Evolutionary conservation across 73 alveolate species (phyloP), one percentile per base, ranked within the genome.

Genomic region (Uronychia binucleata): DNA sequence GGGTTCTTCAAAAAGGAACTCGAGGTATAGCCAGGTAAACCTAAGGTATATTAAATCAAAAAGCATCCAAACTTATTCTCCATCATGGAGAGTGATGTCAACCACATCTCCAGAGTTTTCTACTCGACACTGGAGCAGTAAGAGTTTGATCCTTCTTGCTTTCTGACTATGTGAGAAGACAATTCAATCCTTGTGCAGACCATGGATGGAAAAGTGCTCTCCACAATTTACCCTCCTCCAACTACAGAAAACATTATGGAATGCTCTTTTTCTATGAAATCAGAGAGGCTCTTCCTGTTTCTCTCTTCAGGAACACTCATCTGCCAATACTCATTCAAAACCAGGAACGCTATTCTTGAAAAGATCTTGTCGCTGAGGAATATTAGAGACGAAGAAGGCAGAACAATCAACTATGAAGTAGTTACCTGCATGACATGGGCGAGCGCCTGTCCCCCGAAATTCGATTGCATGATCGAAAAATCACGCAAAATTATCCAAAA

Each of bases 211-310:
- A 8, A n/a, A 25, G 11, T 81, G 26, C 27, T 60, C 27, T 81
- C 88, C 1, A 81, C 88, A 1, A 59, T 81, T 81, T 81, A 58
- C 28, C 88, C 88, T 14, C 88, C 88, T 28, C 88, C 88, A 27
- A 81, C 88, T 1, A 32, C 88, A 1, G 67, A 46, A 46, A 46
- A 46, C 19, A 46, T 46, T 46, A 46, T 11, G 19, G 19, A 19
- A 5, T 46, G 67, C 67, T 11, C 19, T 5, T 46, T 11, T 19
- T 46, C 67, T 19, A 46, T 5, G 5, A 19, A 46, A 46, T 11
- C 5, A 19, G 19, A 46, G 67, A 5, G 5, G 5, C 67, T 46
- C 19, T 46, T 46, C 67, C 19, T 46, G 67, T 46, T 46, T 11
- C 67, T 46, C 19, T 46, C 67, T 19, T 46, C 67, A 46, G 67